Percentiles rank a stretch among this genome's conserved stretches.
Evolutionary conservation across 2,329 filamentous ascomycete species (phyloP).

Genomic region (Claviceps africana): DNA sequence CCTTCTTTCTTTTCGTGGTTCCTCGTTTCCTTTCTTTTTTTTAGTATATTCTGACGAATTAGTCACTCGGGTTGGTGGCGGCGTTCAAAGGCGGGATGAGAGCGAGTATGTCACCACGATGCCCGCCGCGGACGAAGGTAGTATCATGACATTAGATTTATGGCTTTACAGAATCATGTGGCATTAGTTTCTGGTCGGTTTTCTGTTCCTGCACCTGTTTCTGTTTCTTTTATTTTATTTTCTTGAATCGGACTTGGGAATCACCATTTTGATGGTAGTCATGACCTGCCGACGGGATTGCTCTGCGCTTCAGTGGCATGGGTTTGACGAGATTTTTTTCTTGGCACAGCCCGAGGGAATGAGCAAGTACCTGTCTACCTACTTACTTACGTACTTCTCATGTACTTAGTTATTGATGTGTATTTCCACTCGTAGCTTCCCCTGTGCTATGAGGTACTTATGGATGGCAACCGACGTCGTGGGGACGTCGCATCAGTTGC

Average conservation of each 20-base stretch:
- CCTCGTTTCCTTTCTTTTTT: neutral
- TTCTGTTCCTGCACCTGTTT: too few relatives aligned
- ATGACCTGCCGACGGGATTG: neutral
- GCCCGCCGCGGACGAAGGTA: neutral
- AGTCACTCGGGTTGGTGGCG: neutral
- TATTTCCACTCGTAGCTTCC: too few relatives aligned
- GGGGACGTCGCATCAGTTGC: too few relatives aligned
- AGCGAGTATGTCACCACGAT: conserved; percentile 1
- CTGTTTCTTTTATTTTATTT: neutral
- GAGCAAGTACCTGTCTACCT: too few relatives aligned
- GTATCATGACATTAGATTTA: conserved; percentile 5
- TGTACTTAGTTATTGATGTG: too few relatives aligned
- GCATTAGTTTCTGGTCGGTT: neutral
- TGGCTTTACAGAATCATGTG: conserved; percentile 4
- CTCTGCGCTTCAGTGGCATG: neutral
- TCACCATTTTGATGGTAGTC: neutral
- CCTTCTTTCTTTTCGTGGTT: too few relatives aligned
- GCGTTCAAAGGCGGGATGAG: conserved; percentile 3
- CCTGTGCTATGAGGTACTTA: too few relatives aligned
- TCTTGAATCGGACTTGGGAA: neutral
- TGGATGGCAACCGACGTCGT: too few relatives aligned
- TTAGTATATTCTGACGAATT: neutral
- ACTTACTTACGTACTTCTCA: too few relatives aligned
- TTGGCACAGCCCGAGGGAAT: too few relatives aligned
- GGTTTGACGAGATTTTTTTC: too few relatives aligned